phyloP scores from a whole-genome alignment of 1,284 basidiomycete species.

The Tetrapyrgos nigripes region DNA sequence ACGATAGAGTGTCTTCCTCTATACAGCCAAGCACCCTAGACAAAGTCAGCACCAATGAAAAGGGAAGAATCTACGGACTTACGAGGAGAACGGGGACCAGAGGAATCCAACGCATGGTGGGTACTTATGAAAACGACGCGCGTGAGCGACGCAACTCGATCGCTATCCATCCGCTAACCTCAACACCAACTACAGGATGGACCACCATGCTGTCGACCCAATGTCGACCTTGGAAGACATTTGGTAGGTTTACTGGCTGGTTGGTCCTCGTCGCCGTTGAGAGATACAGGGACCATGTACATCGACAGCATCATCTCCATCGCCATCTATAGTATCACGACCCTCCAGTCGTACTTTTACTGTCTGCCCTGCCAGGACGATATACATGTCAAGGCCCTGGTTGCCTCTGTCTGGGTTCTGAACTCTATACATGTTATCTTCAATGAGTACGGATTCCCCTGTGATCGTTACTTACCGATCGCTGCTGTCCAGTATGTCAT shows the following conservation, averaged over 20 bases:
- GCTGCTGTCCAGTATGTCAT: slow-evolving; percentile 42
- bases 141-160: too few relatives aligned
- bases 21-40: slow-evolving; percentile 48
- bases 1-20: slow-evolving; percentile 46
- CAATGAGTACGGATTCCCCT: slow-evolving; percentile 33
- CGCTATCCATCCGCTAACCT: too few relatives aligned
- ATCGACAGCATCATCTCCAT: slow-evolving; percentile 32
- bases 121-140: not conserved
- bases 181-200: too few relatives aligned
- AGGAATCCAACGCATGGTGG: slow-evolving; percentile 9
- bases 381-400: slow-evolving; percentile 37
- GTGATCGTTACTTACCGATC: slow-evolving; percentile 2
- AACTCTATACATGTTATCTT: slow-evolving; percentile 49
- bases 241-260: not conserved
- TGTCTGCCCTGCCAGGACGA: slow-evolving; percentile 44
- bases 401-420: slow-evolving; percentile 41
- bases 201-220: not conserved
- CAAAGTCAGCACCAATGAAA: not conserved
- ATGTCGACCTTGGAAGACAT: slow-evolving; percentile 2
- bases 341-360: slow-evolving; percentile 46
- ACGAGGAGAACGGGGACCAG: slow-evolving; percentile 6
- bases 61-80: not conserved
- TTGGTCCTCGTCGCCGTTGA: not conserved
- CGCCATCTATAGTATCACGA: not conserved
- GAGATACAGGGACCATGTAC: slow-evolving; percentile 12